Conservation (phyloP, 768 basidiomycete species). For the Leucogyrophana mollusca region DNA sequence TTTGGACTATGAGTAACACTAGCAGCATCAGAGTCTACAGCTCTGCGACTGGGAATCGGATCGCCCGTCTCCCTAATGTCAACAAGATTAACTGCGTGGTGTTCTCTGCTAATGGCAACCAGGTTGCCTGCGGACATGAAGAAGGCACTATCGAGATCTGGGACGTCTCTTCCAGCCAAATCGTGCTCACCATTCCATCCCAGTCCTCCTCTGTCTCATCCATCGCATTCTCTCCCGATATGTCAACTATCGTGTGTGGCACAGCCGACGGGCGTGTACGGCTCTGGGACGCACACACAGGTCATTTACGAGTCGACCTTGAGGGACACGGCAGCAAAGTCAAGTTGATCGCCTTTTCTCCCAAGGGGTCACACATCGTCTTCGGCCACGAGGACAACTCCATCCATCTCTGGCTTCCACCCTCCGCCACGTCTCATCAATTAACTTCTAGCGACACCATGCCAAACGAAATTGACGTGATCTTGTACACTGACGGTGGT, state of each 20-base stretch:
- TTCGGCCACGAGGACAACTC: slow-evolving; percentile 21
- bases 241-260: slow-evolving; percentile 15
- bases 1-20: slow-evolving; percentile 13
- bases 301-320: slow-evolving; percentile 13
- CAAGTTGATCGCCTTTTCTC: slow-evolving; percentile 13
- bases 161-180: slow-evolving; percentile 16
- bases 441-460: neutral
- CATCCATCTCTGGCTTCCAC: slow-evolving; percentile 15
- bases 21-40: slow-evolving; percentile 17
- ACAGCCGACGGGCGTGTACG: slow-evolving; percentile 11
- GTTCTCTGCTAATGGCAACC: slow-evolving; percentile 14
- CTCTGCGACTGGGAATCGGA: slow-evolving; percentile 12
- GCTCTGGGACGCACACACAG: slow-evolving; percentile 16
- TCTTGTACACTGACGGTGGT: slow-evolving; percentile 10
- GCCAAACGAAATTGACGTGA: slow-evolving; percentile 2
- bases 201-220: neutral
- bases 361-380: slow-evolving; percentile 4
- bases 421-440: slow-evolving; percentile 11
- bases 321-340: slow-evolving; percentile 6
- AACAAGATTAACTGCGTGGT: slow-evolving; percentile 12
- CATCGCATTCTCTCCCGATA: slow-evolving; percentile 17
- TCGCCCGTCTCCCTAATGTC: slow-evolving; percentile 13
- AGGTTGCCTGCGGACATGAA: slow-evolving; percentile 13
- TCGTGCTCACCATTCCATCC: too few species aligned
- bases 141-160: slow-evolving; percentile 13